Percentiles rank a stretch among this genome's conserved stretches.
phyloP scores from a whole-genome alignment of 257 asterid species.

The Gentiana straminea region DNA sequence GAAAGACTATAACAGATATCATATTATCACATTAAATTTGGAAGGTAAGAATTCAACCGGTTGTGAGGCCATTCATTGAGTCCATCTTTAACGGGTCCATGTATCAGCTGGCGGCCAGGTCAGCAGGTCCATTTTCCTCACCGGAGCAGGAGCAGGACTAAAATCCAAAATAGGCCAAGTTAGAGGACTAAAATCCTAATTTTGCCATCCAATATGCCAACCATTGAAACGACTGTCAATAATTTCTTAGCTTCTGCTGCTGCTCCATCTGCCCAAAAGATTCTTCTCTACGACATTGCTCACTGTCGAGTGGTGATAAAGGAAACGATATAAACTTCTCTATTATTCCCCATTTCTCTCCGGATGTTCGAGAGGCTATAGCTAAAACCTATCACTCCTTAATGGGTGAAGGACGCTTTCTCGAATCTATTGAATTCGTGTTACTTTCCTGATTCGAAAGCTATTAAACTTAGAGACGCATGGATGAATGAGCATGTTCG shows the following conservation, averaged over 20 bases:
- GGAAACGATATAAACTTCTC: conserved; percentile 86
- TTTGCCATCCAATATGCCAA: too few relatives aligned
- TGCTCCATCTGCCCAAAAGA: conserved; percentile 50
- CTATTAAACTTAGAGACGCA: conserved; percentile 31
- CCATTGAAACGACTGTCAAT: too few relatives aligned
- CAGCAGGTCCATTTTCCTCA: too few relatives aligned
- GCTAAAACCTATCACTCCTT: conserved; percentile 45
- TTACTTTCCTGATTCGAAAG: conserved; percentile 35
- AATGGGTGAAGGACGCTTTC: conserved; percentile 69
- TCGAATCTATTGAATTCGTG: conserved; percentile 48
- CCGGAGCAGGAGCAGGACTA: too few relatives aligned
- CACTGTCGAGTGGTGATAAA: conserved; percentile 91
- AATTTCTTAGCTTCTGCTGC: conserved; percentile 23
- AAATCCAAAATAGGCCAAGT: too few relatives aligned
- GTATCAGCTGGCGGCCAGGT: too few relatives aligned
- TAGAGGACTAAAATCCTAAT: too few relatives aligned
- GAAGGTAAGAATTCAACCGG: too few relatives aligned
- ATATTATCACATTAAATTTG: too few relatives aligned
- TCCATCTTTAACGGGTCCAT: too few relatives aligned
- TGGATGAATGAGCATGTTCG: conserved; percentile 42
- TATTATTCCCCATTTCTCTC: conserved; percentile 69
- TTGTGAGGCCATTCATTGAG: too few relatives aligned
- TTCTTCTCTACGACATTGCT: conserved; percentile 57
- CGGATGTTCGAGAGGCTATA: conserved; percentile 72
- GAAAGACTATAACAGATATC: conserved; percentile 73